Evolutionary conservation across 257 asterid species (phyloP).

Genomic region (Verbena officinalis): DNA sequence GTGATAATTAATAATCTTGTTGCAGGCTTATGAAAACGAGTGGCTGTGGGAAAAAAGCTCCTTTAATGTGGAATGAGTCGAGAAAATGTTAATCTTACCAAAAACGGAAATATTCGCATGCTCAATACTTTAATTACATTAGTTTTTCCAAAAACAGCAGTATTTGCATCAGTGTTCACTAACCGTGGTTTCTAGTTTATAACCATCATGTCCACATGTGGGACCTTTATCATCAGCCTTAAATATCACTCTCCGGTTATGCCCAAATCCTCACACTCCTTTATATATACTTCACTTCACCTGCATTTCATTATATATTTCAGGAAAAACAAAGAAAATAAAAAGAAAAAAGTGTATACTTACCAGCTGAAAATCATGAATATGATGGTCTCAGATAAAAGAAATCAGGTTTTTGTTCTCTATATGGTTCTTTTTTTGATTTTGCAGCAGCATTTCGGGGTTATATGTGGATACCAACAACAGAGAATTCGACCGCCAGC

Average conservation of each 20-base stretch:
- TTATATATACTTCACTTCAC: neutral
- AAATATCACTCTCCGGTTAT: conserved; percentile 30
- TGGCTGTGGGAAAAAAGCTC: conserved; percentile 30
- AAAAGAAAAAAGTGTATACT: neutral
- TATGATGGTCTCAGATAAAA: conserved; percentile 36
- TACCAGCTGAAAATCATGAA: too few species aligned
- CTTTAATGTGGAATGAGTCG: conserved; percentile 23
- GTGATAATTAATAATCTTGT: too few species aligned
- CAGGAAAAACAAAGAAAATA: neutral
- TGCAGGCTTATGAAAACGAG: conserved; percentile 22
- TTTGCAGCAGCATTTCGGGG: conserved; percentile 20
- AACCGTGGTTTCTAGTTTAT: conserved; percentile 26
- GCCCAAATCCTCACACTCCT: conserved; percentile 24
- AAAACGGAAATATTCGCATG: conserved; percentile 56
- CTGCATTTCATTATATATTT: neutral
- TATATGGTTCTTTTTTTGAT: conserved; percentile 26
- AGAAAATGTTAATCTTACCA: conserved; percentile 46
- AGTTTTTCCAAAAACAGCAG: conserved; percentile 38
- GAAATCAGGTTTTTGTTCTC: conserved; percentile 20
- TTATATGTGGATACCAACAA: neutral
- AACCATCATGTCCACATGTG: conserved; percentile 28
- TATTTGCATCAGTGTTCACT: conserved; percentile 28
- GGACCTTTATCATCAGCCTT: conserved; percentile 35
- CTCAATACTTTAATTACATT: conserved; percentile 39
- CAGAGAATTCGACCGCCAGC: conserved; percentile 25